Base-by-base conservation (phyloP, 2,329 filamentous ascomycete species). In the Tolypocladium nubicola region DNA sequence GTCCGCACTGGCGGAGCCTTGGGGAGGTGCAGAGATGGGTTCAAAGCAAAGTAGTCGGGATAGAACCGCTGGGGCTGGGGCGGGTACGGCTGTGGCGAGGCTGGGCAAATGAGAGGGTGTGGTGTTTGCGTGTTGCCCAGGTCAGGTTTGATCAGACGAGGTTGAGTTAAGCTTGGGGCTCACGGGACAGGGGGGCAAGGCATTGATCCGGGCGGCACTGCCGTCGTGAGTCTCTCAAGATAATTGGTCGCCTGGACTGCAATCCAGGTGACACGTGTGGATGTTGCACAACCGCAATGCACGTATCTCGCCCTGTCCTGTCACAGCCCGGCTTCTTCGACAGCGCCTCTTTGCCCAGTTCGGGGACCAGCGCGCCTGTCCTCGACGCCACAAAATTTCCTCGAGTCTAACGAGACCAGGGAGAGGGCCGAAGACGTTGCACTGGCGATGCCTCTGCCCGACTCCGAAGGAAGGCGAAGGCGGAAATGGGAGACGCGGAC, bases 161-260 rank as follows among this genome's bases (percentile, higher is more conserved):
- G 55, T 56, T 53, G 55, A 56, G 47, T 43, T 56, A 53, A 56
- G 49, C 55, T 56, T 26, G 45, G 52, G 21, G 52, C 52, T 39
- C 39, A 37, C 39, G 23, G 21, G 52, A 9, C 39, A 54, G 52
- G 52, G 35, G 23, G 16, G 35, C 35, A 53, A 40, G 52, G 35
- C 3, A 4, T 21, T 35, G 33, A 52, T 30, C 47, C 30, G 37
- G 30, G 30, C 30, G 52, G 52, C 52, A 33, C 52, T 54, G 52
- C 52, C 52, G 38, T 54, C n/a, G 38, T 21, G 39, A 41, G 38
- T 30, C 52, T 33, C 35, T 16, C 54, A 47, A 56, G 45, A 39
- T 56, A 23, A 56, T 56, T 56, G 54, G 54, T 49, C 54, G 54
- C 33, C n/a, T 3, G 35, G 40, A 47, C 33, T 37, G 43, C 35